phyloP scores from a whole-genome alignment of 2,329 filamentous ascomycete species.

The Ramularia collo-cygni region DNA sequence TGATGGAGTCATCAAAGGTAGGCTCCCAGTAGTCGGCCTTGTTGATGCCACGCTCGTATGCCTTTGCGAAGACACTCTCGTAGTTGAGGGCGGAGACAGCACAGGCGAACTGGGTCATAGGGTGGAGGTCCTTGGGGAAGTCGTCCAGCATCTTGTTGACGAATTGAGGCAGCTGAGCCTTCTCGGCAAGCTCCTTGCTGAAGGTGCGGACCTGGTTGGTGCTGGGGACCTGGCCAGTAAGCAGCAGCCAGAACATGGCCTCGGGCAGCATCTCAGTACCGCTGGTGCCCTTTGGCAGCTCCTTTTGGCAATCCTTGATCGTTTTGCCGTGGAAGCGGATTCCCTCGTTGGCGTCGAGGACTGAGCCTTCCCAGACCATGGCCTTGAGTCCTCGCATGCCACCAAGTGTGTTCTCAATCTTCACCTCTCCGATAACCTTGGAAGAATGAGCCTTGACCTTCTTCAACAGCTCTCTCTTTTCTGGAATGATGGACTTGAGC shows the following conservation, averaged over 20 bases:
- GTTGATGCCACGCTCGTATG: constrained; percentile 81
- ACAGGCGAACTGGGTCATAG: constrained; percentile 97
- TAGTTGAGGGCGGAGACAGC: constrained; percentile 95
- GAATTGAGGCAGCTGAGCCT: constrained; percentile 74
- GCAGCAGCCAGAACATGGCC: constrained; percentile 97
- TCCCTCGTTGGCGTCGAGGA: constrained; percentile 91
- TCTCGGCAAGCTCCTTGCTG: constrained; percentile 78
- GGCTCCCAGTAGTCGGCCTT: constrained; percentile 99
- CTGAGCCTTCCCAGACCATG: constrained; percentile 98
- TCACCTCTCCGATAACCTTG: constrained; percentile 84
- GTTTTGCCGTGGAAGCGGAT: constrained; percentile 97
- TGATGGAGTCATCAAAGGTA: constrained; percentile 92
- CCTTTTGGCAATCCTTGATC: constrained; percentile 94
- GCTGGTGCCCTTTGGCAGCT: constrained; percentile 83
- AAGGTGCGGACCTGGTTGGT: constrained; percentile 73
- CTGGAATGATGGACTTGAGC: constrained; percentile 76
- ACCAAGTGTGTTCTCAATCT: constrained; percentile 87
- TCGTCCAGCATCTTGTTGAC: constrained; percentile 81
- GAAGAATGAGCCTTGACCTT: constrained; percentile 80
- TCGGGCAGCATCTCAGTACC: constrained; percentile 97
- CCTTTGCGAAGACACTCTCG: constrained; percentile 86
- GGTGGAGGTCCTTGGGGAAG: constrained; percentile 85
- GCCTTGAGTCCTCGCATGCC: constrained; percentile 94
- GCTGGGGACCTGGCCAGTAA: constrained; percentile 87
- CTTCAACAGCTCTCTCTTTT: constrained; percentile 87